Percentiles rank a stretch among this genome's conserved stretches.
Evolutionary conservation across 2,329 filamentous ascomycete genomes (phyloP).

Genomic region (Hirsutella thompsonii): DNA sequence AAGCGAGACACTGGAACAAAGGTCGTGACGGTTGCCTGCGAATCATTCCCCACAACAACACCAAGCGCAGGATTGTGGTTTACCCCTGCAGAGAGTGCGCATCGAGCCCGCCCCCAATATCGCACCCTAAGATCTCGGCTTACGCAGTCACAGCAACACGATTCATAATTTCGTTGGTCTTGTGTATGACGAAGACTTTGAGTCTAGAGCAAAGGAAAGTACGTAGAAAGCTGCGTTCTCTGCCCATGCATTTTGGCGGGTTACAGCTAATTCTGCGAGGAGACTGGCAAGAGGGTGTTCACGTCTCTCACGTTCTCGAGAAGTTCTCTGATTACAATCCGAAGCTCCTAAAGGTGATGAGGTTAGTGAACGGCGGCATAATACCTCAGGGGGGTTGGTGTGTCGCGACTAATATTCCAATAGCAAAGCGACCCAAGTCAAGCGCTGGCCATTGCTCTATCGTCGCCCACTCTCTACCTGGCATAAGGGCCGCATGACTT

Average conservation of each 20-base stretch:
- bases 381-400: background rate
- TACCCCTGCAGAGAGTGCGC: slow-evolving; percentile 20
- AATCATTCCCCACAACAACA: slow-evolving; percentile 11
- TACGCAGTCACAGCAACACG: slow-evolving; percentile 10
- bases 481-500: slow-evolving; percentile 16
- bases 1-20: slow-evolving; percentile 17
- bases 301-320: slow-evolving; percentile 14
- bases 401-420: background rate
- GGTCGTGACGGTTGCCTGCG: slow-evolving; percentile 12
- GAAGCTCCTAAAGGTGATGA: slow-evolving; percentile 12
- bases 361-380: slow-evolving; percentile 7
- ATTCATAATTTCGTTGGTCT: slow-evolving; percentile 22
- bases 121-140: background rate
- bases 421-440: slow-evolving; percentile 21
- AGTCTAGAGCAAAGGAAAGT: slow-evolving; percentile 9
- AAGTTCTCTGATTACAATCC: slow-evolving; percentile 16
- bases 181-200: slow-evolving; percentile 13
- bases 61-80: slow-evolving; percentile 14
- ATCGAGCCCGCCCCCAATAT: background rate
- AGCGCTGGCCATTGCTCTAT: slow-evolving; percentile 22
- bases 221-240: background rate
- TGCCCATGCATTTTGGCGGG: too few species aligned
- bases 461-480: slow-evolving; percentile 18
- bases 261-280: too few species aligned
- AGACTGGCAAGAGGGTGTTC: slow-evolving; percentile 18